Conservation (phyloP, 495 filamentous ascomycete genomes). For the Neurospora sublineolata region DNA sequence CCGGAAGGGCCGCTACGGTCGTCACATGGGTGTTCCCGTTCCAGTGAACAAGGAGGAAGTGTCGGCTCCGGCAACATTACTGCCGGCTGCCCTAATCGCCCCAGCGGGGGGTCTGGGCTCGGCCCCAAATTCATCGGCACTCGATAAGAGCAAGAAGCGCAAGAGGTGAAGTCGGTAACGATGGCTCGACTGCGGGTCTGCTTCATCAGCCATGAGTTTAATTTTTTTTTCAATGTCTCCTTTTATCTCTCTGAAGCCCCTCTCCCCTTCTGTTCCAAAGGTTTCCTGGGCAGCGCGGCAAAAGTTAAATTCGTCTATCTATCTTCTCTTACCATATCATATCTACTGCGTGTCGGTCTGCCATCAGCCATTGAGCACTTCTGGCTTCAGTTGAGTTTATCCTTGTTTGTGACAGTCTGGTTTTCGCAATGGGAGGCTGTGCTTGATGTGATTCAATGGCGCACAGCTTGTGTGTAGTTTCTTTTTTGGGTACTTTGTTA, state of each 20-base stretch:
- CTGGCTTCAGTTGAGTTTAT: background rate
- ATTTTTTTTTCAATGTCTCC: background rate
- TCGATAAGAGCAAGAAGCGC: slow-evolving; percentile 39
- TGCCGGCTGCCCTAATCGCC: slow-evolving; percentile 31
- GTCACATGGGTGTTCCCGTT: slow-evolving; percentile 90
- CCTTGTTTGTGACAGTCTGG: background rate
- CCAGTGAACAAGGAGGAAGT: slow-evolving; percentile 44
- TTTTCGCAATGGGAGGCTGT: background rate
- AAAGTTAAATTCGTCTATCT: background rate
- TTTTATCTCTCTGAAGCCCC: background rate
- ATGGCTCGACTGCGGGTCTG: background rate
- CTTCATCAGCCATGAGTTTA: background rate
- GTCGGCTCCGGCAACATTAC: slow-evolving; percentile 18
- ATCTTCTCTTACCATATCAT: background rate
- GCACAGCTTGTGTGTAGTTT: background rate
- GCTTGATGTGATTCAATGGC: background rate
- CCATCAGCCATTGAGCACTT: background rate
- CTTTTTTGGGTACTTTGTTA: background rate
- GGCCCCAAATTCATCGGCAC: background rate
- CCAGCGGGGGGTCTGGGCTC: background rate
- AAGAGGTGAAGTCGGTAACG: slow-evolving; percentile 23
- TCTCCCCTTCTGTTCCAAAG: background rate
- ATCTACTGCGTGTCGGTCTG: background rate
- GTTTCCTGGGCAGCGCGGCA: background rate
- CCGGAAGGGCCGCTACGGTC: slow-evolving; percentile 88